Evolutionary conservation across 2,329 filamentous ascomycete species (phyloP), one percentile per base, ranked within the genome.

Genomic region (Rasamsonia emersonii): DNA sequence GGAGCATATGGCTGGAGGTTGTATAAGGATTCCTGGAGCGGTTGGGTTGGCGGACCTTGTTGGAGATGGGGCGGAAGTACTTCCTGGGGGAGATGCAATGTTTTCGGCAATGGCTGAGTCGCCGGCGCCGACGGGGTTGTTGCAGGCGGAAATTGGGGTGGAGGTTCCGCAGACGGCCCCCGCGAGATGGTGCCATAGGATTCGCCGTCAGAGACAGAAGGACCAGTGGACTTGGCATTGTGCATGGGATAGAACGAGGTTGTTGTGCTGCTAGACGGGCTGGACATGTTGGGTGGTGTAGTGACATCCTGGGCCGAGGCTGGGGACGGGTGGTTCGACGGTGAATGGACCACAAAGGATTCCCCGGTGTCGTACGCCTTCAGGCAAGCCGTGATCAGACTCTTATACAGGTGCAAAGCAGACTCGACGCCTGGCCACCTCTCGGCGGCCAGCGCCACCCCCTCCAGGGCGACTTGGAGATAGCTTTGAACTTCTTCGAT

Each of bases 361-460:
- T 71, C 64, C 15, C 68, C 67, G 5, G 65, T 73, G 40, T 88
- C 80, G 58, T 93, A 98, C 46, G 86, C 86, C 54, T 85, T 86
- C 48, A 96, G 67, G 48, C 88, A 93, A 9, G 88, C 86, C 36
- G 74, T 76, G 28, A 89, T 80, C 30, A 98, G 75, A 41, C 85
- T 86, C n/a, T 74, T 70, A 52, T 95, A 96, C 9, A 96, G 73
- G 45, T 91, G 77, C 7, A 85, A 77, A 3, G 88, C 86, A 10
- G 86, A 82, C 23, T 79, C 74, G 2, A 89, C 86, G 8, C 89
- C 91, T 1, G 91, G 91, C 91, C 91, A 96, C 38, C 88, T 73
- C 49, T 89, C 82, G 0, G 83, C 82, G 36, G 85, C 88, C 35
- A 81, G 75, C 36, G 79, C 73, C 38, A 96, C 80, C 4, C 83